These are phyloP conservation scores for Quillaja saponaria DNA, from an alignment of 306 rosid genomes.

Conservation along the genomic window DNA sequence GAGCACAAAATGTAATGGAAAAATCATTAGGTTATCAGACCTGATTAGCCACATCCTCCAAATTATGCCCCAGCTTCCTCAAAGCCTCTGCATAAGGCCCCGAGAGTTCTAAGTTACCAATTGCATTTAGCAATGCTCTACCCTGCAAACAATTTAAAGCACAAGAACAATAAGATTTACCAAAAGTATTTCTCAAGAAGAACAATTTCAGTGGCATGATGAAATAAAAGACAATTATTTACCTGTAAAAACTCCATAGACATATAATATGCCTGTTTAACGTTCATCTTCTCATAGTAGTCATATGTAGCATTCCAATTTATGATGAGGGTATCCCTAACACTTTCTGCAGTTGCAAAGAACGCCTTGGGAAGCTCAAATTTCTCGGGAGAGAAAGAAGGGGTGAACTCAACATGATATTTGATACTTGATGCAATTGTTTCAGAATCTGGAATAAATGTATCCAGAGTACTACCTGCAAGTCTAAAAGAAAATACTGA, in stretches of 20 bases:
- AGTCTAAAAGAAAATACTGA: slow-evolving; percentile 17
- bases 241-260: slow-evolving; percentile 99
- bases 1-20: background rate
- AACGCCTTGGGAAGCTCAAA: slow-evolving; percentile 74
- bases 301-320: slow-evolving; percentile 83
- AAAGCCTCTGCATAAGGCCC: slow-evolving; percentile 91
- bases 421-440: slow-evolving; percentile 82
- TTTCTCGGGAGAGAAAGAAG: slow-evolving; percentile 68
- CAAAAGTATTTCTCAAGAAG: slow-evolving; percentile 17
- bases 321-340: slow-evolving; percentile 74
- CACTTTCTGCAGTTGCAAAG: slow-evolving; percentile 87
- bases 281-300: slow-evolving; percentile 59
- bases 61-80: slow-evolving; percentile 64
- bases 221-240: slow-evolving; percentile 31
- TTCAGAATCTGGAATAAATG: slow-evolving; percentile 59
- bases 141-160: slow-evolving; percentile 52
- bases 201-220: slow-evolving; percentile 6
- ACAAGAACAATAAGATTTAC: slow-evolving; percentile 15
- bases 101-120: slow-evolving; percentile 84
- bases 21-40: slow-evolving; percentile 33
- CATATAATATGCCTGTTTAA: slow-evolving; percentile 91
- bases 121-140: slow-evolving; percentile 86
- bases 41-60: slow-evolving; percentile 83
- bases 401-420: slow-evolving; percentile 89
- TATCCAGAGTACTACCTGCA: slow-evolving; percentile 36